A percentile compares a stretch with the other conserved stretches of the same genome.
Conservation (phyloP, 202 grass and related monocot species). For the Schoenoplectus tabernaemontani region DNA sequence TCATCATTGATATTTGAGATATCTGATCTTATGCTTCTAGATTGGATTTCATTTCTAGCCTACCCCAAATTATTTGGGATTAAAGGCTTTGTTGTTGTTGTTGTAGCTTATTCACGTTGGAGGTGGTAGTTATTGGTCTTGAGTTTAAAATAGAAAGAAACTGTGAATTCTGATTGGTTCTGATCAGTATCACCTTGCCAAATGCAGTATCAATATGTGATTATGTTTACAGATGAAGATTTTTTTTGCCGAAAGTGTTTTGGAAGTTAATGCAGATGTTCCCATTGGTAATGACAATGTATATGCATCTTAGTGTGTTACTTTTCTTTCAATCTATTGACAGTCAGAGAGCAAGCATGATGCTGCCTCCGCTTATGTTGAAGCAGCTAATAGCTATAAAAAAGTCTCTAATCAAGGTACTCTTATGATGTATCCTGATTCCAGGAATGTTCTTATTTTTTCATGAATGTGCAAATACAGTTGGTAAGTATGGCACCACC, state of each 20-base stretch:
- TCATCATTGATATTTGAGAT: too few relatives aligned
- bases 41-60: too few relatives aligned
- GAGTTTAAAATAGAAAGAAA: neutral
- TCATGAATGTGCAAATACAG: neutral
- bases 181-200: neutral
- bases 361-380: conserved; percentile 30
- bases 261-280: conserved; percentile 5
- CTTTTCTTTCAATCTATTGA: conserved; percentile 21
- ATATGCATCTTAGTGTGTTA: conserved; percentile 10
- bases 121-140: neutral
- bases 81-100: too few relatives aligned
- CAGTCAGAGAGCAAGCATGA: conserved; percentile 52
- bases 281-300: conserved; percentile 1
- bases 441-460: neutral
- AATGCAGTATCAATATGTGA: neutral
- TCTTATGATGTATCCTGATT: neutral
- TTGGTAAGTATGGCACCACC: neutral
- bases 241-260: neutral
- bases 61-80: too few relatives aligned
- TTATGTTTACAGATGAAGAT: neutral
- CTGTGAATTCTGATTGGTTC: neutral
- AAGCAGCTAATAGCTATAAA: conserved; percentile 30
- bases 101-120: too few relatives aligned
- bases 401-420: conserved; percentile 26
- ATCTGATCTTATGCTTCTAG: too few relatives aligned